Conservation (phyloP, 176 grass and related monocot genomes). For the Paspalum notatum region DNA sequence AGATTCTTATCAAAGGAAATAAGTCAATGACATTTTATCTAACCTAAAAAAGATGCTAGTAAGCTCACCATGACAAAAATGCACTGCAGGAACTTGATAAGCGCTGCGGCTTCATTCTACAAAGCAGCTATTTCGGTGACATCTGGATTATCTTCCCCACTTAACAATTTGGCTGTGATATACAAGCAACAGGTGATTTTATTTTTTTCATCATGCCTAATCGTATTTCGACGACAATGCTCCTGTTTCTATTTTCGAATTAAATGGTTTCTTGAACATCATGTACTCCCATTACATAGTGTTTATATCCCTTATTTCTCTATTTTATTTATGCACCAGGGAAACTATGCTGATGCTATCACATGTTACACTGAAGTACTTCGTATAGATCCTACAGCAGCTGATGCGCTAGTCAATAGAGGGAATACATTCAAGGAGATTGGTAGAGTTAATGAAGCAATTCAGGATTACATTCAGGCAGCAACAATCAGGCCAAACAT, state of each 20-base stretch:
- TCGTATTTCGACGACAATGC: neutral
- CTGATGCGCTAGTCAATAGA: conserved; percentile 89
- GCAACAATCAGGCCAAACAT: conserved; percentile 77
- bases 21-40: neutral
- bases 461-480: conserved; percentile 88
- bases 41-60: neutral
- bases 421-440: conserved; percentile 97
- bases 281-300: neutral
- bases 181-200: conserved; percentile 82
- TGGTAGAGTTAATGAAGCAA: conserved; percentile 81
- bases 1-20: conserved; percentile 22
- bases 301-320: neutral
- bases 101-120: conserved; percentile 74
- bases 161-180: conserved; percentile 90
- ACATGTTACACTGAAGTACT: conserved; percentile 85
- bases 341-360: conserved; percentile 91
- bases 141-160: conserved; percentile 82
- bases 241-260: neutral
- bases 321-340: conserved; percentile 46
- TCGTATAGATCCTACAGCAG: conserved; percentile 74
- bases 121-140: conserved; percentile 86
- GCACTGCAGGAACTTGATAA: conserved; percentile 71
- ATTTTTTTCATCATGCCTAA: neutral
- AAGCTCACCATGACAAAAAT: conserved; percentile 23
- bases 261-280: neutral